Base-by-base conservation (phyloP, 2,329 filamentous ascomycete genomes). In the Aspergillus ochraceus region DNA sequence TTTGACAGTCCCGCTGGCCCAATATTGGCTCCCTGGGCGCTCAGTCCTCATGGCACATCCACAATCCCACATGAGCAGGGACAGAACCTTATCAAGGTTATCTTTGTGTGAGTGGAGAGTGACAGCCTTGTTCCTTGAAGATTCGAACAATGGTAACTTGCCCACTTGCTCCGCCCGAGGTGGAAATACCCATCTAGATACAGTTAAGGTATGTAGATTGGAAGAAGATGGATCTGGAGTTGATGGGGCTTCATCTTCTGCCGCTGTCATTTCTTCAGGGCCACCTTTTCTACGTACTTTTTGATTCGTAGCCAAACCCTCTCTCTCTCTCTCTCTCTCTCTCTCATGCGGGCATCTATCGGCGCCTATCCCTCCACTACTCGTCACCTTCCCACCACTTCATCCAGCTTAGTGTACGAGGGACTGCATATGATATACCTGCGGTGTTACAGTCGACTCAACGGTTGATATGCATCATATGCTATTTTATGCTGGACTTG, bases 41-140 rank as follows among this genome's bases (percentile, higher is more conserved):
- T 65, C 59, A 62, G 59, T 56, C 64, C 63, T 67, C 63, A 65
- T 66, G 65, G 64, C 65, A 66, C 65, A 67, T 67, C 65, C 65
- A 67, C 65, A 66, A 64, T 66, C 59, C 65, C 65, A 67, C 65
- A 66, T 61, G 56, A 59, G 54, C 53, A 60, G 61, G 63, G 61
- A 60, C 59, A 61, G 60, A 60, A 66, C 66, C 66, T 68, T 68
- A 68, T 68, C 64, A 66, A 59, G 49, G 63, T 63, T 65, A 66
- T 66, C 62, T 60, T 57, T 39, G 60, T 60, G 55, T 60, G 64
- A 65, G 66, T 66, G 64, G 53, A 56, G 52, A 52, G 32, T 19
- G 49, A 56, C 49, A 45, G 50, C 26, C 60, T 57, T 62, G 63
- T 60, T 61, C 55, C 51, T 61, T 59, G 42, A 60, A 50, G 57